Evolutionary conservation across 345 rosid species (phyloP).

Genomic region (Lepidium sativum): DNA sequence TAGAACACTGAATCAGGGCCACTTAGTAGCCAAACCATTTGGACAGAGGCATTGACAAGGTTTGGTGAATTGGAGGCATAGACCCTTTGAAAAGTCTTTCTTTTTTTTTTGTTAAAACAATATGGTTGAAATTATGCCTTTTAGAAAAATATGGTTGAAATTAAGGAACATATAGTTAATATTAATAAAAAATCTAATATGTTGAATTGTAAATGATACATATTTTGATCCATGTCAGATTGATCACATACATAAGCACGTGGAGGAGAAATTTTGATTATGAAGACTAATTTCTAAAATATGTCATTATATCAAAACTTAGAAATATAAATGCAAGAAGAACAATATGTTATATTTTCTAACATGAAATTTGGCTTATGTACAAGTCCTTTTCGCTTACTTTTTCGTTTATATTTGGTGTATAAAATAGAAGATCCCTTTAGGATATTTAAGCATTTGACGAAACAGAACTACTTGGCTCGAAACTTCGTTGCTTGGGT

Average conservation of each 20-base stretch:
- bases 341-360: not conserved
- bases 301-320: not conserved
- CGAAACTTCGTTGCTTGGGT: constrained; percentile 12
- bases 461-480: not conserved
- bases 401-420: not conserved
- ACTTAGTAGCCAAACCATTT: no score
- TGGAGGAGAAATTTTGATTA: not conserved
- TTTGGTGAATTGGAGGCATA: no score
- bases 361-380: not conserved
- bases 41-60: no score
- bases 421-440: not conserved
- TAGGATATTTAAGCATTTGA: constrained; percentile 18
- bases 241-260: not conserved
- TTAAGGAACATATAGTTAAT: not conserved
- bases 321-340: not conserved
- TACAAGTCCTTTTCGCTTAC: not conserved
- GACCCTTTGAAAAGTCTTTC: no score
- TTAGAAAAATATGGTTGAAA: no score
- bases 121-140: no score
- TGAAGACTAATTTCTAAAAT: not conserved
- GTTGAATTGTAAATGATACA: not conserved
- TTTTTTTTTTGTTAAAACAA: no score
- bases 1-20: no score
- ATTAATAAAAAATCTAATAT: not conserved
- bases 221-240: not conserved